These are phyloP conservation scores for Trichosporon faecale DNA, from an alignment of 1,284 basidiomycete genomes.

Conservation along the genomic window DNA sequence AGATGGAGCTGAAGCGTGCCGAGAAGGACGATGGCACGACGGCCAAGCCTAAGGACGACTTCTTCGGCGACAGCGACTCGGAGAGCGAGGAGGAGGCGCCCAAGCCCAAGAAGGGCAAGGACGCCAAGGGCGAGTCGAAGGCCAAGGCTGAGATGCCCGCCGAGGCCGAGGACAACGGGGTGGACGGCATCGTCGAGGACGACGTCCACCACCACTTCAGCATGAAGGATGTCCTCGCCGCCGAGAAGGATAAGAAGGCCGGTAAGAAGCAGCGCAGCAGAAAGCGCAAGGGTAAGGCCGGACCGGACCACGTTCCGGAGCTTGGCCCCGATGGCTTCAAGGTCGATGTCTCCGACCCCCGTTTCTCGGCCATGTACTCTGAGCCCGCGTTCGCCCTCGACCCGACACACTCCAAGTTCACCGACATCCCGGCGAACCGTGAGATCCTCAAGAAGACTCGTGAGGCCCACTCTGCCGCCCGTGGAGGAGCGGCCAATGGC, in stretches of 20 bases:
- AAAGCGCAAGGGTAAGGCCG: slow-evolving; percentile 54
- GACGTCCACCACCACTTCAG: slow-evolving; percentile 64
- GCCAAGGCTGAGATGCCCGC: not conserved
- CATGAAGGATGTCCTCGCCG: slow-evolving; percentile 82
- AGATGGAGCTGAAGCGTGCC: slow-evolving; percentile 53
- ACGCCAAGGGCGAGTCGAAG: slow-evolving; percentile 15
- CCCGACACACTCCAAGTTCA: slow-evolving; percentile 92
- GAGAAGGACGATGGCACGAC: slow-evolving; percentile 38
- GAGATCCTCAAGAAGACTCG: slow-evolving; percentile 61
- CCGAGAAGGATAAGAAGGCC: slow-evolving; percentile 64
- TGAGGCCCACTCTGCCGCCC: slow-evolving; percentile 30
- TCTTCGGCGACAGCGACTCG: slow-evolving; percentile 63
- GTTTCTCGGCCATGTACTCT: slow-evolving; percentile 83
- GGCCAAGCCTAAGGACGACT: slow-evolving; percentile 59
- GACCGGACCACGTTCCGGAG: slow-evolving; percentile 58
- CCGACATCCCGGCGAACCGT: slow-evolving; percentile 82
- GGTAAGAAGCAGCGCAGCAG: slow-evolving; percentile 58
- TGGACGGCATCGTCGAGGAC: slow-evolving; percentile 15
- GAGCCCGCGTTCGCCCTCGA: slow-evolving; percentile 93
- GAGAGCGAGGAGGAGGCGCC: slow-evolving; percentile 15
- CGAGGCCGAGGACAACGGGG: slow-evolving; percentile 48
- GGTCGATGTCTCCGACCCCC: slow-evolving; percentile 80
- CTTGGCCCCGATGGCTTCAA: slow-evolving; percentile 60
- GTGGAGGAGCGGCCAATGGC: slow-evolving; percentile 22
- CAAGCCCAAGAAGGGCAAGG: slow-evolving; percentile 11